phyloP scores from a whole-genome alignment of 2,329 filamentous ascomycete species.

The Sphaerulina populicola region DNA sequence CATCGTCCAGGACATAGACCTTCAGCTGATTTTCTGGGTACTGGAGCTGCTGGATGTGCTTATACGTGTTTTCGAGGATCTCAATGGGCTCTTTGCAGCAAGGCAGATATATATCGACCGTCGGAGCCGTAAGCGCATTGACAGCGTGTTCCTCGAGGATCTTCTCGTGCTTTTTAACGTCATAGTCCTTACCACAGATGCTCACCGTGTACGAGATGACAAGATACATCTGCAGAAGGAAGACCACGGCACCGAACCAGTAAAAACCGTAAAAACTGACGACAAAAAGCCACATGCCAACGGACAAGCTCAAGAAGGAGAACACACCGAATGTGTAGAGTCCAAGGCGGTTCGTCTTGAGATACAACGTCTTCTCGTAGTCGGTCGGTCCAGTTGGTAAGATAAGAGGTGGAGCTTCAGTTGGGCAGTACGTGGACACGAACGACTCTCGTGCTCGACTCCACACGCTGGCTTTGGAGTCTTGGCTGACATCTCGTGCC shows the following conservation, averaged over 20 bases:
- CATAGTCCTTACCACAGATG: conserved; percentile 36
- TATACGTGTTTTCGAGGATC: conserved; percentile 35
- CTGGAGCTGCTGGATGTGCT: conserved; percentile 32
- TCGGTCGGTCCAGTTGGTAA: conserved; percentile 36
- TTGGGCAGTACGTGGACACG: conserved; percentile 15
- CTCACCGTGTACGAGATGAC: conserved; percentile 38
- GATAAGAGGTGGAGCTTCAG: conserved; percentile 21
- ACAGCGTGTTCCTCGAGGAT: conserved; percentile 31
- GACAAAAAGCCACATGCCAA: conserved; percentile 40
- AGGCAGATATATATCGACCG: conserved; percentile 38
- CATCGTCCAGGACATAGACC: conserved; percentile 38
- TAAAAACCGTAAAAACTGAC: conserved; percentile 29
- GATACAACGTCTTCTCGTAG: conserved; percentile 36
- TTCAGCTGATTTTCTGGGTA: conserved; percentile 35
- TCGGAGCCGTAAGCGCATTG: conserved; percentile 32
- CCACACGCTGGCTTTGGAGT: conserved; percentile 12
- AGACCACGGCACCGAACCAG: conserved; percentile 35
- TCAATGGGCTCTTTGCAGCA: conserved; percentile 40
- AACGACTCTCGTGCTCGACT: conserved; percentile 14
- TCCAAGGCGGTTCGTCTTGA: conserved; percentile 36
- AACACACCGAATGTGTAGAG: conserved; percentile 38
- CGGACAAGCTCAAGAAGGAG: conserved; percentile 37
- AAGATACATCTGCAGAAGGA: conserved; percentile 37
- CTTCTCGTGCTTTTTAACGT: conserved; percentile 32
- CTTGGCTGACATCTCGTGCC: conserved; percentile 5